phyloP scores from a whole-genome alignment of 1,139 yeast species.

The Geotrichum carabidarum region DNA sequence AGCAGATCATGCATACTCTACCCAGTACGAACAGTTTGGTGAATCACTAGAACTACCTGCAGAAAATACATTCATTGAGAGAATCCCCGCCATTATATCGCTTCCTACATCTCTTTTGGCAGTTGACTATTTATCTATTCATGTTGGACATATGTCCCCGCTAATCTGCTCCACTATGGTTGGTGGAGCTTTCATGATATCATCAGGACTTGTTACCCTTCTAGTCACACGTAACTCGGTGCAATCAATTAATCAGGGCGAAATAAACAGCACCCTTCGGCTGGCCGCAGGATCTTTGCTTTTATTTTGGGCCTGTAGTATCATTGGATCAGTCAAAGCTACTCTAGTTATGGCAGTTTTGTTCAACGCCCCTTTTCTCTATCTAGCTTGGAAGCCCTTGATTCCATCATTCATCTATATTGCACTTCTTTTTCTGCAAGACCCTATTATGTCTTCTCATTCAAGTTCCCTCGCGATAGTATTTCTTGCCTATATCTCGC shows the following conservation, averaged over 20 bases:
- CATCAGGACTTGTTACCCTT: constrained; percentile 28
- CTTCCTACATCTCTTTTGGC: constrained; percentile 38
- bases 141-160: constrained; percentile 19
- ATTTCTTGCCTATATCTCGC: constrained; percentile 9
- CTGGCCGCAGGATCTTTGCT: constrained; percentile 18
- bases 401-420: constrained; percentile 14
- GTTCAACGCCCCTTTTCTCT: constrained; percentile 16
- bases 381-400: constrained; percentile 14
- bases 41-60: constrained; percentile 11
- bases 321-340: constrained; percentile 21
- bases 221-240: constrained; percentile 22
- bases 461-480: constrained; percentile 3
- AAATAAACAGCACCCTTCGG: constrained; percentile 12
- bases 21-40: constrained; percentile 14
- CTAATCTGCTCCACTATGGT: constrained; percentile 25
- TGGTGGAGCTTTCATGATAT: constrained; percentile 27
- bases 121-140: constrained; percentile 25
- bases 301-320: constrained; percentile 20
- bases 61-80: constrained; percentile 27
- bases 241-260: constrained; percentile 2
- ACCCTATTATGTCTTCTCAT: constrained; percentile 14
- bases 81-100: constrained; percentile 37
- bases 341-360: constrained; percentile 17
- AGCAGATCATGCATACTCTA: not conserved
- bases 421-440: constrained; percentile 12